These are phyloP conservation scores for Sclerotiophoma versabilis DNA, from an alignment of 2,329 filamentous ascomycete species.

Conservation along the genomic window DNA sequence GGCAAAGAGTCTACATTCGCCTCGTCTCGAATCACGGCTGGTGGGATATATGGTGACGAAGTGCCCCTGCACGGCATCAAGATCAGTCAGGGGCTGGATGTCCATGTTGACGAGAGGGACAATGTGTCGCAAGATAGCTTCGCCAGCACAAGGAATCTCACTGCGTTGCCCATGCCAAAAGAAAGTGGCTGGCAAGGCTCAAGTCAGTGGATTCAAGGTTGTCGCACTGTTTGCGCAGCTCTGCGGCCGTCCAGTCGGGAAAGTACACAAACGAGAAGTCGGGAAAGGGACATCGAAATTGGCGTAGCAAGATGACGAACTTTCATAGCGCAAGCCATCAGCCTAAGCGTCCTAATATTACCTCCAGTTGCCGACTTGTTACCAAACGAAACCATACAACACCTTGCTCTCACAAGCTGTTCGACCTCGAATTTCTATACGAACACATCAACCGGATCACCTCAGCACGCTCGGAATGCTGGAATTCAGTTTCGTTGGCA, in stretches of 20 bases:
- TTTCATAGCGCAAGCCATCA: background rate
- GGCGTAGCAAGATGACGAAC: constrained; percentile 4
- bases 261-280: background rate
- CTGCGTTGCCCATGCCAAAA: constrained; percentile 20
- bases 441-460: background rate
- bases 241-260: constrained; percentile 19
- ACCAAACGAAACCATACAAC: background rate
- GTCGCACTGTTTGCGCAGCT: constrained; percentile 26
- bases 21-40: constrained; percentile 16
- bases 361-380: background rate
- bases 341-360: background rate
- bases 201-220: constrained; percentile 25
- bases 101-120: constrained; percentile 31
- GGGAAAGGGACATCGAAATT: constrained; percentile 17
- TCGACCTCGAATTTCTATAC: background rate
- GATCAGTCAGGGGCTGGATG: constrained; percentile 28
- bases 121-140: constrained; percentile 27
- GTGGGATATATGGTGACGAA: constrained; percentile 9
- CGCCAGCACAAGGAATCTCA: constrained; percentile 29
- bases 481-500: background rate
- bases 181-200: constrained; percentile 10
- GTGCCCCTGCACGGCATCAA: constrained; percentile 33
- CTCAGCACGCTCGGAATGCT: background rate
- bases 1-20: constrained; percentile 7
- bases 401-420: background rate